Evolutionary conservation across 257 asterid genomes (phyloP).

Genomic region (Penstemon newberryi): DNA sequence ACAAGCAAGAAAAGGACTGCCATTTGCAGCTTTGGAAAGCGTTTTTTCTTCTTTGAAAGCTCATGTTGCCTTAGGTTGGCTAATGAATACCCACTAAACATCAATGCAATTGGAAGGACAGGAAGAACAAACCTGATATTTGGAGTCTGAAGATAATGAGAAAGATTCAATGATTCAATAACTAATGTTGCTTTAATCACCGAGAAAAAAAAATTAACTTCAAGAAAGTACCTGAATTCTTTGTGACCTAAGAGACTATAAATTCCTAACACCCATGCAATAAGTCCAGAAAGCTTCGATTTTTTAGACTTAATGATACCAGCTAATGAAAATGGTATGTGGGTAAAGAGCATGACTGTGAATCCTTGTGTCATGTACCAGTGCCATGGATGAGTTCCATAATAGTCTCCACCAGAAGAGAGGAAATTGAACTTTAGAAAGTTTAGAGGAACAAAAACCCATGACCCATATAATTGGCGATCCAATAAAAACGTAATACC

Average conservation of each 20-base stretch:
- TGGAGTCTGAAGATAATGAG: constrained; percentile 46
- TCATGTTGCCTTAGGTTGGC: constrained; percentile 44
- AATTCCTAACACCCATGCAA: constrained; percentile 83
- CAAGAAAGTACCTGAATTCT: constrained; percentile 76
- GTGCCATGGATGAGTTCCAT: constrained; percentile 99
- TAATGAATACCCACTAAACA: constrained; percentile 76
- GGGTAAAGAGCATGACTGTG: constrained; percentile 83
- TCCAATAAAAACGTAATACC: constrained; percentile 77
- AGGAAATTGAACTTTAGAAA: constrained; percentile 88
- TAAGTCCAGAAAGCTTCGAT: constrained; percentile 73
- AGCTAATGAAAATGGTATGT: constrained; percentile 67
- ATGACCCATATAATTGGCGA: constrained; percentile 77
- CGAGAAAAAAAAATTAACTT: neutral
- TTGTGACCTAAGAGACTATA: constrained; percentile 96
- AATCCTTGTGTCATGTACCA: constrained; percentile 99
- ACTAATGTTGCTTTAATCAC: constrained; percentile 18
- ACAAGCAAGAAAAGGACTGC: constrained; percentile 56
- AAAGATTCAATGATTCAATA: constrained; percentile 34
- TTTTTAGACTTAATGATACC: constrained; percentile 69
- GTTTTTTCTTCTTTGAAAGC: constrained; percentile 32
- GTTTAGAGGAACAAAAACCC: constrained; percentile 90
- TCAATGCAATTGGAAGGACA: constrained; percentile 87
- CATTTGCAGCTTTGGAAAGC: constrained; percentile 42
- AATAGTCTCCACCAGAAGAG: constrained; percentile 95
- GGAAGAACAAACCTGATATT: constrained; percentile 93